Evolutionary conservation across 192 early-diverging fungal species (phyloP).

Genomic region (Coemansia sp.): DNA sequence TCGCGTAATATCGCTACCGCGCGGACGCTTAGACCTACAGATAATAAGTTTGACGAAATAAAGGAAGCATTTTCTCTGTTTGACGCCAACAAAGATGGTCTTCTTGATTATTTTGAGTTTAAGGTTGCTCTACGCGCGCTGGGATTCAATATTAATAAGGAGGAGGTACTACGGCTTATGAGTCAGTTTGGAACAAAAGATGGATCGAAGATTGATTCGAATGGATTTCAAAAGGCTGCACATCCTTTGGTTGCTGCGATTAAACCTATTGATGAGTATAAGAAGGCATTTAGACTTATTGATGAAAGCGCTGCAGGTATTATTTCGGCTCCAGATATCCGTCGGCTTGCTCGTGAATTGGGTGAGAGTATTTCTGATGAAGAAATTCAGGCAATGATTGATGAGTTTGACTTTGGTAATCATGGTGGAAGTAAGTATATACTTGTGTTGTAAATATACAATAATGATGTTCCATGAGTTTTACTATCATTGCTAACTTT

Average conservation of each 20-base stretch:
- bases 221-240: slow-evolving; percentile 73
- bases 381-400: slow-evolving; percentile 84
- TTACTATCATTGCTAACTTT: neutral
- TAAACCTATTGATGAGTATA: slow-evolving; percentile 80
- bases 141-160: slow-evolving; percentile 82
- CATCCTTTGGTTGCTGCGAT: slow-evolving; percentile 65
- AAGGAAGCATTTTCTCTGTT: slow-evolving; percentile 62
- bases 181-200: slow-evolving; percentile 59
- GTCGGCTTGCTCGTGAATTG: slow-evolving; percentile 75
- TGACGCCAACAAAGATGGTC: slow-evolving; percentile 66
- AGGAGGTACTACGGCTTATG: slow-evolving; percentile 73
- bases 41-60: slow-evolving; percentile 71
- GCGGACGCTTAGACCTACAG: too few relatives aligned
- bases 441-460: neutral
- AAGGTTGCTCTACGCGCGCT: slow-evolving; percentile 85
- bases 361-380: slow-evolving; percentile 80
- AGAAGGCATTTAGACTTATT: slow-evolving; percentile 77
- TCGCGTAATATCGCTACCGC: too few relatives aligned
- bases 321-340: slow-evolving; percentile 66
- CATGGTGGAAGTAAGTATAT: slow-evolving; percentile 73
- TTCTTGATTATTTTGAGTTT: slow-evolving; percentile 79
- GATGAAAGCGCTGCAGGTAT: slow-evolving; percentile 68
- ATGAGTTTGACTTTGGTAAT: slow-evolving; percentile 84
- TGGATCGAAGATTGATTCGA: slow-evolving; percentile 59
- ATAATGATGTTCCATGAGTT: too few relatives aligned